These are phyloP conservation scores for Arthrinium puccinioides DNA, from an alignment of 2,329 filamentous ascomycete genomes.

Conservation along the genomic window DNA sequence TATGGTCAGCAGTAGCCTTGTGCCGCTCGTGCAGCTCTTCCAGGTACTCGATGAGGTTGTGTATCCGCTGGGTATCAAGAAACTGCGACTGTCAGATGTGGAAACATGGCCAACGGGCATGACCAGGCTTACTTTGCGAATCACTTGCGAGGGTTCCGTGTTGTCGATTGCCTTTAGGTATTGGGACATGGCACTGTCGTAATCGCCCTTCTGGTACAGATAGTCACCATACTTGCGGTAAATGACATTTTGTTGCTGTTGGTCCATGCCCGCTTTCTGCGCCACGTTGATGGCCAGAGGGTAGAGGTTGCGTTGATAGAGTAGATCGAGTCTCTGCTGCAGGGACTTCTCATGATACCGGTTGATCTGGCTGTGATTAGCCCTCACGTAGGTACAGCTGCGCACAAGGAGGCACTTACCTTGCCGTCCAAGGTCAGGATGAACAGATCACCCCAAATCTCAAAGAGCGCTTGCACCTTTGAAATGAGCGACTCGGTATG, in stretches of 20 bases:
- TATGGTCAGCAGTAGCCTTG: conserved; percentile 90
- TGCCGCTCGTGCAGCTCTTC: conserved; percentile 94
- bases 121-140: conserved; percentile 62
- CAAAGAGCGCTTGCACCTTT: conserved; percentile 71
- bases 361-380: conserved; percentile 51
- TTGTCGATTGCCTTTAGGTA: conserved; percentile 95
- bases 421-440: conserved; percentile 90
- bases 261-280: conserved; percentile 77
- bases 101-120: not conserved
- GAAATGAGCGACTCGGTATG: conserved; percentile 82
- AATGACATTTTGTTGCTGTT: conserved; percentile 79
- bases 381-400: not conserved
- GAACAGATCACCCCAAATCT: conserved; percentile 87
- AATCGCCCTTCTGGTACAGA: conserved; percentile 90
- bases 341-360: conserved; percentile 87
- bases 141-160: conserved; percentile 92
- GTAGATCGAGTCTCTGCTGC: conserved; percentile 82
- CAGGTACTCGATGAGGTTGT: conserved; percentile 93
- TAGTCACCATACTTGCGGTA: conserved; percentile 92
- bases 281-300: conserved; percentile 87
- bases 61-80: conserved; percentile 92
- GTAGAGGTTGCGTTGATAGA: conserved; percentile 92
- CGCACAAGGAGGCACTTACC: conserved; percentile 36
- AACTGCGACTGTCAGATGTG: conserved; percentile 50
- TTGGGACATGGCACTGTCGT: conserved; percentile 97